These are phyloP conservation scores for Adansonia grandidieri DNA, from an alignment of 441 rosid genomes.

Conservation along the genomic window DNA sequence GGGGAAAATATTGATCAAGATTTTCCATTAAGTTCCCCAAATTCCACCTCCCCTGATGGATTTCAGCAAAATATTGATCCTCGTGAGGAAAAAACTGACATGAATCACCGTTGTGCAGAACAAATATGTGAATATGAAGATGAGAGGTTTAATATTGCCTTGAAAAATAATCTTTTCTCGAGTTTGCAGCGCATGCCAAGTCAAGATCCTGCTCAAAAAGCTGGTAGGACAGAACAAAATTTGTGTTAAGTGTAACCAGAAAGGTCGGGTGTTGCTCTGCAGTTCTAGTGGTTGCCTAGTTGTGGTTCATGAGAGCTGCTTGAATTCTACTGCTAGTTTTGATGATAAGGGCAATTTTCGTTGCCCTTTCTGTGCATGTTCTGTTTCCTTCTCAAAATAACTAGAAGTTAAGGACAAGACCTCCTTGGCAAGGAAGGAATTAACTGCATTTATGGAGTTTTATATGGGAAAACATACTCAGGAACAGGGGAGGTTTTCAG, in stretches of 20 bases:
- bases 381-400: conserved; percentile 48
- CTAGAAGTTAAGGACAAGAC: conserved; percentile 47
- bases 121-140: conserved; percentile 38
- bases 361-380: conserved; percentile 66
- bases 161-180: conserved; percentile 45
- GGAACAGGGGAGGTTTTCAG: conserved; percentile 24
- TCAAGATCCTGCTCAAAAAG: conserved; percentile 32
- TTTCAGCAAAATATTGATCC: conserved; percentile 20
- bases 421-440: conserved; percentile 44
- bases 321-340: conserved; percentile 45
- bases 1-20: conserved; percentile 12
- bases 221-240: conserved; percentile 43
- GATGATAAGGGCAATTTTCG: conserved; percentile 47
- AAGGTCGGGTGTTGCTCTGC: conserved; percentile 52
- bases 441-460: conserved; percentile 40
- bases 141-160: conserved; percentile 37
- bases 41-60: neutral
- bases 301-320: conserved; percentile 57
- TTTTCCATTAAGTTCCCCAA: conserved; percentile 13
- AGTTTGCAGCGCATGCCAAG: conserved; percentile 34
- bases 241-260: conserved; percentile 58
- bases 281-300: conserved; percentile 48
- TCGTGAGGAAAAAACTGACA: conserved; percentile 21
- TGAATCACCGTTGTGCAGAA: conserved; percentile 30
- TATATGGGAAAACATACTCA: conserved; percentile 21